Conservation (phyloP, 2,329 filamentous ascomycete species). For the Exophiala aquamarina region DNA sequence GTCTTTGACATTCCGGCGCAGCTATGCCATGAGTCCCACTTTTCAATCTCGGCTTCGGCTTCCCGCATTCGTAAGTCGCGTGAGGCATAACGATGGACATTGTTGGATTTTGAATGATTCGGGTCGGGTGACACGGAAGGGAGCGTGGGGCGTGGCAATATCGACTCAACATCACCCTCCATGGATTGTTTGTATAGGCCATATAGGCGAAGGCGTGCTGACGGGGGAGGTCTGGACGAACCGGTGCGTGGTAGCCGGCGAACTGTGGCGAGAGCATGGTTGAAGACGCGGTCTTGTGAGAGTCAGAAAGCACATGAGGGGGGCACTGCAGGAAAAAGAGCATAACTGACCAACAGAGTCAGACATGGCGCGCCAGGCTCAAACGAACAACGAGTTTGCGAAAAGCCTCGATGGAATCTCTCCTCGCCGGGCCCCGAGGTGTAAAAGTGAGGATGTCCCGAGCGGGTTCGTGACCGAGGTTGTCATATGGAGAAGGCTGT, state of each 20-base stretch:
- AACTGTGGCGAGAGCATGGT: constrained; percentile 97
- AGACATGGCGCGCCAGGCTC: constrained; percentile 37
- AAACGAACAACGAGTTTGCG: no score
- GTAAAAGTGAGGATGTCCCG: no score
- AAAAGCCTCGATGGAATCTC: no score
- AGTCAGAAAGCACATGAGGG: background rate
- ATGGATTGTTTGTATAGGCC: constrained; percentile 98
- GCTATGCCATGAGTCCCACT: constrained; percentile 85
- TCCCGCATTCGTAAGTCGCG: constrained; percentile 40
- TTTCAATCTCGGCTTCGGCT: constrained; percentile 36
- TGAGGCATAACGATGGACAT: constrained; percentile 27
- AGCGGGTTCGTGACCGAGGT: no score
- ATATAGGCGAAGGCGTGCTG: constrained; percentile 87
- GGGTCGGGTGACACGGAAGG: constrained; percentile 23
- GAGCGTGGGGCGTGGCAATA: constrained; percentile 76
- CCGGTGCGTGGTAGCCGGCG: constrained; percentile 96
- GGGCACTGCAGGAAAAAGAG: constrained; percentile 1
- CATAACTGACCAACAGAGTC: constrained; percentile 48
- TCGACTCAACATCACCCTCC: constrained; percentile 92
- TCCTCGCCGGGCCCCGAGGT: no score
- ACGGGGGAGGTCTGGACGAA: constrained; percentile 79
- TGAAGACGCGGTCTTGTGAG: constrained; percentile 85
- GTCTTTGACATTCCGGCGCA: constrained; percentile 81
- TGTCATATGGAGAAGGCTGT: no score
- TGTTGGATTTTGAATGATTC: constrained; percentile 20